Base-by-base conservation (phyloP, 106 monocot genomes). In the Phalaenopsis equestris region DNA sequence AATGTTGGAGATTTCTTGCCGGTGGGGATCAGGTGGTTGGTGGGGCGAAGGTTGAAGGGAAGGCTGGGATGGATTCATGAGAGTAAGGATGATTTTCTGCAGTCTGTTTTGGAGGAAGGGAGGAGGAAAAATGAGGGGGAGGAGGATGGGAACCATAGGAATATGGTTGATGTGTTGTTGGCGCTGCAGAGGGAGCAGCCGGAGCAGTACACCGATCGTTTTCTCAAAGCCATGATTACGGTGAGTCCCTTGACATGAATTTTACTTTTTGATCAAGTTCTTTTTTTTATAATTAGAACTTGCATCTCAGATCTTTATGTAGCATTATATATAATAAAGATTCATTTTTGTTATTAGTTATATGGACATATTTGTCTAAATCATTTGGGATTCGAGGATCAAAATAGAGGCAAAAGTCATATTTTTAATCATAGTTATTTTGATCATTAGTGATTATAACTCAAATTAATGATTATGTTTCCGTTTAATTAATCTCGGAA, bases 1-100 rank as follows among this genome's bases (percentile, higher is more conserved):
- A 84, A 82, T 41, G 6, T 78, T 2, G 76, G 45, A 46, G 86
- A 89, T 39, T 86, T 86, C 77, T 9, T 90, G 23, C 86, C 86
- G 14, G 23, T 41, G 42, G 58, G 72, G 61, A 7, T 86, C 6
- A 64, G 79, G 41, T 49, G 55, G 37, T 12, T 86, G 23, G 85
- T 61, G 8, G 17, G 48, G 12, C 41, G 30, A 3, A 81, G 81
- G 67, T 52, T 78, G 19, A 55, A 47, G 72, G 73, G 41, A 82
- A 79, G 52, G 76, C 36, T 84, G 48, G 30, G 5, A 16, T 81
- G 42, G 58, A 21, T 83, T 46, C 24, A 65, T 30, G 55, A 49
- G 79, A 17, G 70, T 58, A 79, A 41, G 24, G 79, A 89, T 38
- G 55, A 16, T 4, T 73, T 84, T 45, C 5, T 84, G 3, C 84